These are phyloP conservation scores for Komagataella populi DNA, from an alignment of 805 yeast genomes.

Conservation along the genomic window DNA sequence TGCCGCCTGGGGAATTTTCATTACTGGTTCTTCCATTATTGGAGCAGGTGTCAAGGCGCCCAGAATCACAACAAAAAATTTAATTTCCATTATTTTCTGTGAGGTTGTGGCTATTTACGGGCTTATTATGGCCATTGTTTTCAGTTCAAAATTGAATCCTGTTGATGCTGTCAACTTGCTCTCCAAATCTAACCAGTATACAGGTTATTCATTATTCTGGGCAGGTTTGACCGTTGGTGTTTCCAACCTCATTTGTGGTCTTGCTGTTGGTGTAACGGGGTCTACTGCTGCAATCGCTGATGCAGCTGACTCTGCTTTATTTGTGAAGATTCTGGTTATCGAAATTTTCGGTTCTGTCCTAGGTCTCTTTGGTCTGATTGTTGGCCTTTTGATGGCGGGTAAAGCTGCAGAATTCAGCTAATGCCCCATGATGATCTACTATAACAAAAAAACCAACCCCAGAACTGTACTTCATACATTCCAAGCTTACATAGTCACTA, in stretches of 20 bases:
- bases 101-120: conserved; percentile 99
- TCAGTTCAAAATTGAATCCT: conserved; percentile 71
- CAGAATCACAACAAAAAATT: conserved; percentile 90
- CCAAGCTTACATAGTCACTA: background rate
- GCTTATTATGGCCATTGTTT: conserved; percentile 92
- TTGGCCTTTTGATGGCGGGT: conserved; percentile 93
- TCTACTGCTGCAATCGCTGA: conserved; percentile 97
- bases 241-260: conserved; percentile 89
- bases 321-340: conserved; percentile 90
- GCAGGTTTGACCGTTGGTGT: conserved; percentile 95
- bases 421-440: conserved; percentile 1
- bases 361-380: conserved; percentile 92
- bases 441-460: background rate
- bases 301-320: conserved; percentile 91
- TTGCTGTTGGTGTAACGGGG: conserved; percentile 95
- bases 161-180: conserved; percentile 51
- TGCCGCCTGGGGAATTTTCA: conserved; percentile 98
- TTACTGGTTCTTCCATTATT: conserved; percentile 85
- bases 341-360: conserved; percentile 96
- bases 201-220: conserved; percentile 95
- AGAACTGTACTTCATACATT: background rate
- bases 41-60: conserved; percentile 99
- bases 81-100: conserved; percentile 94
- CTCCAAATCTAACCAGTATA: conserved; percentile 79
- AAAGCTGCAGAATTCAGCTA: conserved; percentile 81